These are phyloP conservation scores for Kluyveromyces lactis DNA, from an alignment of 805 yeast species.

Conservation along the genomic window DNA sequence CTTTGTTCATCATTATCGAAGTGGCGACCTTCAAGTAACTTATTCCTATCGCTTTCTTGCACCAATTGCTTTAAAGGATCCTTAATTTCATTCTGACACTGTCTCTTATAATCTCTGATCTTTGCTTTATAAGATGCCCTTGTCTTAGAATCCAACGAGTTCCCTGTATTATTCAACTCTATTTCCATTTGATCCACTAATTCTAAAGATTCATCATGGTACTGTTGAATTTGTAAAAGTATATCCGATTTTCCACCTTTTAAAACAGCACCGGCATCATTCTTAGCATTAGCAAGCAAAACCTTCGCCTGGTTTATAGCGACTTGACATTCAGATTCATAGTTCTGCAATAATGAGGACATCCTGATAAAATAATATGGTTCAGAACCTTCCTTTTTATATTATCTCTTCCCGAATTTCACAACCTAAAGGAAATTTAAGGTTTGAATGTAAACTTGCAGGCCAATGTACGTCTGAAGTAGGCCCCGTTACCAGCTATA, in stretches of 20 bases:
- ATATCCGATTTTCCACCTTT: conserved; percentile 18
- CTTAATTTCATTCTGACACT: conserved; percentile 51
- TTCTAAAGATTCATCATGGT: conserved; percentile 37
- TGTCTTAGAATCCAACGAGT: conserved; percentile 23
- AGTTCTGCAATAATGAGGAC: conserved; percentile 24
- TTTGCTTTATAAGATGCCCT: conserved; percentile 68
- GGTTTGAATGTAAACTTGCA: no score
- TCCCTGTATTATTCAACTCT: conserved; percentile 66
- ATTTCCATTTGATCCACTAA: conserved; percentile 79
- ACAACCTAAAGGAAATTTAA: no score
- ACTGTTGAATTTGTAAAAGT: conserved; percentile 22
- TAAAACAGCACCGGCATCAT: conserved; percentile 8
- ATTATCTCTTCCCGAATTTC: no score
- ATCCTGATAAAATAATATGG: conserved; percentile 12
- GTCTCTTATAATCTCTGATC: conserved; percentile 59
- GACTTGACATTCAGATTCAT: conserved; percentile 33
- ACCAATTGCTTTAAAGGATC: conserved; percentile 43
- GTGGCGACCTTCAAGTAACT: conserved; percentile 53
- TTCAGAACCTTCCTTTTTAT: no score
- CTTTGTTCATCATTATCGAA: conserved; percentile 55
- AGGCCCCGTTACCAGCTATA: no score
- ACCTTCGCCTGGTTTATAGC: conserved; percentile 22
- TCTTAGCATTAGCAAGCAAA: conserved; percentile 12
- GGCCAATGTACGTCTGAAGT: no score
- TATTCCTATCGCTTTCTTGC: conserved; percentile 66